These are phyloP conservation scores for Alternaria sp. DNA, from an alignment of 2,329 filamentous ascomycete genomes.

Conservation along the genomic window DNA sequence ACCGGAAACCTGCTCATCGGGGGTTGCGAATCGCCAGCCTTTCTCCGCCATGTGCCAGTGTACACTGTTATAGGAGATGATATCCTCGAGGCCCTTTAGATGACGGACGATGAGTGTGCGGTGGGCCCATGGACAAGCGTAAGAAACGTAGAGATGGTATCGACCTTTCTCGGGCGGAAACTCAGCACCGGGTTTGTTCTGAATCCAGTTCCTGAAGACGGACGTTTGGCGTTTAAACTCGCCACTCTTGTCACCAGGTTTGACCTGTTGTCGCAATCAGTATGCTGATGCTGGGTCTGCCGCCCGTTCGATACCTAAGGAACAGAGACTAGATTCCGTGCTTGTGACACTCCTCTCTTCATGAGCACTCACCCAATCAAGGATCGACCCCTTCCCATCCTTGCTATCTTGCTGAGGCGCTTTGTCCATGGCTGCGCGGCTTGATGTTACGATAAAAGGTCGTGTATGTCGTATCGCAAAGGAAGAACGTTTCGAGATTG, in stretches of 20 bases:
- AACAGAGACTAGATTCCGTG: not conserved
- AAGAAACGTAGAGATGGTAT: constrained; percentile 95
- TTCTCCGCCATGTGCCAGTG: constrained; percentile 86
- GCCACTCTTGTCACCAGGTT: constrained; percentile 74
- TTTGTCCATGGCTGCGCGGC: constrained; percentile 26
- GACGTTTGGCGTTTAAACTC: constrained; percentile 92
- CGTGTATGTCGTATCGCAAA: constrained; percentile 14
- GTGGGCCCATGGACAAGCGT: constrained; percentile 94
- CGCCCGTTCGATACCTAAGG: not conserved
- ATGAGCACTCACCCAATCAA: constrained; percentile 8
- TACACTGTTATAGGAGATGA: constrained; percentile 81
- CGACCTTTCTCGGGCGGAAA: constrained; percentile 87
- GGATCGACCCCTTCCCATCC: constrained; percentile 7
- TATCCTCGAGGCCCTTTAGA: constrained; percentile 89
- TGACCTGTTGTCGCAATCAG: constrained; percentile 5
- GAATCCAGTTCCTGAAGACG: constrained; percentile 82
- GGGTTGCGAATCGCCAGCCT: constrained; percentile 83
- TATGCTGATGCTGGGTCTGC: not conserved
- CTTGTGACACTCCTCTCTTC: no score
- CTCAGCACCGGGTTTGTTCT: constrained; percentile 71
- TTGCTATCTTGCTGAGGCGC: constrained; percentile 4
- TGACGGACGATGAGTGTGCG: constrained; percentile 86
- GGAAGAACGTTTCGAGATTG: constrained; percentile 22
- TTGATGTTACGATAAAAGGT: constrained; percentile 22
- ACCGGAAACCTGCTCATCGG: constrained; percentile 67